A percentile compares a stretch with the other conserved stretches of the same genome.
phyloP scores from a whole-genome alignment of 768 basidiomycete species.

The Mycena olivaceomarginata region DNA sequence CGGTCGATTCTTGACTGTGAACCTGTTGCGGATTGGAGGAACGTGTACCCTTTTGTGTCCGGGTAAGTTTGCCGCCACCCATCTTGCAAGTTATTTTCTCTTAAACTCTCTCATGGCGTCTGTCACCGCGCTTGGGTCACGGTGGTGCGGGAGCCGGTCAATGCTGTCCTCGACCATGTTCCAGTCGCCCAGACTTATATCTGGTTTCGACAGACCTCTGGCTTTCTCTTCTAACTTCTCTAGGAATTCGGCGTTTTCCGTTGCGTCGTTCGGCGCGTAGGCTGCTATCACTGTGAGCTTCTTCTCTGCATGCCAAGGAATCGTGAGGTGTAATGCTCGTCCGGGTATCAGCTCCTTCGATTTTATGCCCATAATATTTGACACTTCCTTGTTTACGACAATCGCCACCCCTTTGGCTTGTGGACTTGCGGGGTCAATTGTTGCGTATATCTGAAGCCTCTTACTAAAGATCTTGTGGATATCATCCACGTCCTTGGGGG shows the following conservation, averaged over 20 bases:
- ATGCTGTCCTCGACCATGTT: slow-evolving; percentile 40
- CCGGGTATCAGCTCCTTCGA: slow-evolving; percentile 18
- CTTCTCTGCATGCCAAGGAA: slow-evolving; percentile 20
- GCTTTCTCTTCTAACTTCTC: neutral
- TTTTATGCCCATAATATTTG: neutral
- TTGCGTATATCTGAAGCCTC: neutral
- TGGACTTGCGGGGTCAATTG: slow-evolving; percentile 1
- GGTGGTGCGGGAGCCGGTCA: slow-evolving; percentile 27
- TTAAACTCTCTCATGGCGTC: slow-evolving; percentile 26
- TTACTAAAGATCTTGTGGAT: slow-evolving; percentile 11
- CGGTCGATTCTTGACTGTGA: slow-evolving; percentile 28
- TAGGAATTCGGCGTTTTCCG: slow-evolving; percentile 20
- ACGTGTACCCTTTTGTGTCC: slow-evolving; percentile 26
- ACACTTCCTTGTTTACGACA: slow-evolving; percentile 12
- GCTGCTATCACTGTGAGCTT: slow-evolving; percentile 1
- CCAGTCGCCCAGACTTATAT: slow-evolving; percentile 15
- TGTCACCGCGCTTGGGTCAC: slow-evolving; percentile 3
- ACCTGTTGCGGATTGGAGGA: neutral
- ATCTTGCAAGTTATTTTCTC: slow-evolving; percentile 13
- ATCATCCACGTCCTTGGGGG: neutral
- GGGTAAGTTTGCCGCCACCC: slow-evolving; percentile 41
- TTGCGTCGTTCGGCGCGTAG: slow-evolving; percentile 25
- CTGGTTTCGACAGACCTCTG: neutral
- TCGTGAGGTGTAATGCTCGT: slow-evolving; percentile 24
- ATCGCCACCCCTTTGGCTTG: slow-evolving; percentile 16